phyloP scores from a whole-genome alignment of 192 early-diverging fungal genomes.

The Chytriomyces confervae region DNA sequence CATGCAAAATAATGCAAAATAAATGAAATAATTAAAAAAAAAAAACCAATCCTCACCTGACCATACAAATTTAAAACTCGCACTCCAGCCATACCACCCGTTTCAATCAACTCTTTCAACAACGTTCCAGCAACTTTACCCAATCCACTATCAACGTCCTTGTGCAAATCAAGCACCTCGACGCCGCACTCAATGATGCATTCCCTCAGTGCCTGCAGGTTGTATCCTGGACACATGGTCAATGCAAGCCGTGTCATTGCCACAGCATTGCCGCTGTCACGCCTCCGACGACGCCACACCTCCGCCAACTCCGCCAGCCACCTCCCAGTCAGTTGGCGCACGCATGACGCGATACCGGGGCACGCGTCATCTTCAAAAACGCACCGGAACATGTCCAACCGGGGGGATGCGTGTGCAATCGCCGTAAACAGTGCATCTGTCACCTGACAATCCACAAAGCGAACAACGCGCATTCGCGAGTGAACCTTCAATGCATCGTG shows the following conservation, averaged over 20 bases:
- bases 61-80: slow-evolving; percentile 55
- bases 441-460: slow-evolving; percentile 62
- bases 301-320: slow-evolving; percentile 33
- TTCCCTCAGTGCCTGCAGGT: slow-evolving; percentile 32
- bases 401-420: slow-evolving; percentile 34
- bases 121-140: slow-evolving; percentile 47
- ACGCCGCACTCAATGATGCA: slow-evolving; percentile 41
- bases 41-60: slow-evolving; percentile 39
- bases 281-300: not conserved
- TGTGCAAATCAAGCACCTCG: slow-evolving; percentile 53
- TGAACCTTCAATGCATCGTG: slow-evolving; percentile 28
- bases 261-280: not conserved
- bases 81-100: slow-evolving; percentile 19
- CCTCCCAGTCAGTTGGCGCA: slow-evolving; percentile 40
- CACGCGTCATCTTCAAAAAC: slow-evolving; percentile 60
- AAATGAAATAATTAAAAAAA: not conserved
- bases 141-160: slow-evolving; percentile 49
- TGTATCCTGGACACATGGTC: slow-evolving; percentile 51
- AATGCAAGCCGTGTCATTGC: slow-evolving; percentile 45
- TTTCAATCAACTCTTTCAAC: slow-evolving; percentile 29
- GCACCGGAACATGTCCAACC: slow-evolving; percentile 50
- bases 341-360: slow-evolving; percentile 44
- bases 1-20: no score
- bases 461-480: slow-evolving; percentile 44
- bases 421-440: slow-evolving; percentile 45